Evolutionary conservation across 2,329 filamentous ascomycete genomes (phyloP), one percentile per base, ranked within the genome.

Genomic region (Hypoxylon sp.): DNA sequence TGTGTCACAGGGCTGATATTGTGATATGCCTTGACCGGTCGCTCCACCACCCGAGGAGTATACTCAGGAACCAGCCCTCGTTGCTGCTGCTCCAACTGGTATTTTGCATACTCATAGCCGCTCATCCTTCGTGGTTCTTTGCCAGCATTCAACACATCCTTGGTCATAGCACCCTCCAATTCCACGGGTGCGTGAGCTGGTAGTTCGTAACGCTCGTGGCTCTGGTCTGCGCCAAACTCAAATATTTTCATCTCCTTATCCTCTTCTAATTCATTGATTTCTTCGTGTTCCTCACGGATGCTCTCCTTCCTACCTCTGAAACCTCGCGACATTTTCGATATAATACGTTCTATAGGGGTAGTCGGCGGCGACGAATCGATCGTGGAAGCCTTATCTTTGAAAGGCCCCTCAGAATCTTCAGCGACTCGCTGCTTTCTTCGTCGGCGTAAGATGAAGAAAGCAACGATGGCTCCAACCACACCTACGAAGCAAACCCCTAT

Each of bases 121-220:
- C 71, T 77, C 25, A 78, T 50, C 13, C 68, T 68, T 0, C 71
- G 69, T 21, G 72, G 71, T 16, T 75, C 71, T 0, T 71, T 73
- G 1, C 72, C 73, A 4, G 77, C 57, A 27, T 76, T 73, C 0
- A 72, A 73, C 1, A 74, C 73, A 8, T 69, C 71, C 35, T 65
- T 64, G 7, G 67, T 71, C 44, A 75, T 70, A 11, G 68, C 67
- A 13, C 72, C 75, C 31, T 81, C 77, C 30, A 83, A 69, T 61
- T 83, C 81, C 4, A 72, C 75, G 0, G 78, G 79, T 2, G 70
- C 56, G 0, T 75, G 74, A 4, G 72, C 78, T 1, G 79, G 72
- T 62, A 83, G 63, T 59, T 83, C 80, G 50, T 79, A 81, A 2
- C 80, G 74, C 53, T 80, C 75, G 27, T 79, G 76, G 38, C 74